Evolutionary conservation across 2,329 filamentous ascomycete genomes (phyloP), one percentile per base, ranked within the genome.

Genomic region (Tolypocladium ophioglossoides): DNA sequence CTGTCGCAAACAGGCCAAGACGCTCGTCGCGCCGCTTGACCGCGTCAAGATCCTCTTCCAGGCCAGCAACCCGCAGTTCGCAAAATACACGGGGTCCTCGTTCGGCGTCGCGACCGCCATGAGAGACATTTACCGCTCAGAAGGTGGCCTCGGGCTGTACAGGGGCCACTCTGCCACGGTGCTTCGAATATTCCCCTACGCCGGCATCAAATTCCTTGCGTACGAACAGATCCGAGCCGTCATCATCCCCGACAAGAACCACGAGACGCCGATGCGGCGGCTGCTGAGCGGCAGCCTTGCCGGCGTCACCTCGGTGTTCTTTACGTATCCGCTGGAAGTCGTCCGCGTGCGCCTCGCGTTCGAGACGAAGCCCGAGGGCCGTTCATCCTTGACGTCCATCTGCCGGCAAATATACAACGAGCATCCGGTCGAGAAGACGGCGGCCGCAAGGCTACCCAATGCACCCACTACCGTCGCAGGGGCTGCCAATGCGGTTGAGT

Each of bases 41-140:
- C 86, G 94, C 61, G 94, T 99, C 65, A 99, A 99, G 74, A 99
- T 99, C 66, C 86, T 99, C 44, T 97, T 99, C 74, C 94, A 99
- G 70, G 87, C 94, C 52, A 90, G 87, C 65, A 96, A 94, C 65
- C 94, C 94, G 3, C 86, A 94, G 62, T 99, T 96, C 68, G 82
- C 87, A 53, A 96, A 95, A 72, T 99, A 97, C 68, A 84, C 89
- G 1, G 89, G 91, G 41, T 91, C 87, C 44, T 96, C 91, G 87
- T 80, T 82, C 54, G 94, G 94, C 50, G 84, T 95, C 22, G 80
- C 82, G n/a, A 79, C 79, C 20, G 91, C 94, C 30, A 87, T 97
- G 70, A 80, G 81, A 61, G 87, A 91, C 63, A 97, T 99, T 58
- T 89, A 94, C 63, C 73, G 70, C 27, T 76, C 82, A 48, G 87